Conservation (phyloP, 306 rosid species). For the Begonia masoniana region DNA sequence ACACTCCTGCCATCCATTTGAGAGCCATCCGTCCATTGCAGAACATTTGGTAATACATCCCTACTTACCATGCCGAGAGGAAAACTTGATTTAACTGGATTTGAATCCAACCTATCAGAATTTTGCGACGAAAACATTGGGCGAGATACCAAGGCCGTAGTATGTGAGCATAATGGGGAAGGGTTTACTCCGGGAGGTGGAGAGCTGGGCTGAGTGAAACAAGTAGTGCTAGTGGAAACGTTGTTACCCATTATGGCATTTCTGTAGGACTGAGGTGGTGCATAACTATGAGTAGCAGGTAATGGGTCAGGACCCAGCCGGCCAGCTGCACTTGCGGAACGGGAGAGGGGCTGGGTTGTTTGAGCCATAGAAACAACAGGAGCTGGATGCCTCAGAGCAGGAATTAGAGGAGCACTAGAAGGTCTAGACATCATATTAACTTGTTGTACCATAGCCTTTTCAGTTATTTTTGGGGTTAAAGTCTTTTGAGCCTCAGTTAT, state of each 20-base stretch:
- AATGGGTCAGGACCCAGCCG: slow-evolving; percentile 84
- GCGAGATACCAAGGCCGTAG: slow-evolving; percentile 50
- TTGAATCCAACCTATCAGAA: slow-evolving; percentile 50
- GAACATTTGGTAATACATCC: slow-evolving; percentile 50
- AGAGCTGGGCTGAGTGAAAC: slow-evolving; percentile 39
- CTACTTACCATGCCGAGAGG: slow-evolving; percentile 36
- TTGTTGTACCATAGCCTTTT: slow-evolving; percentile 38
- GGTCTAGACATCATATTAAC: slow-evolving; percentile 57
- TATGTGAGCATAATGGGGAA: slow-evolving; percentile 41
- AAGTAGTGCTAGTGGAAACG: slow-evolving; percentile 36
- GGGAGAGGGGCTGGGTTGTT: slow-evolving; percentile 56
- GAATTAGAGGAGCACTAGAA: slow-evolving; percentile 75
- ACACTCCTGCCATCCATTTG: slow-evolving; percentile 46
- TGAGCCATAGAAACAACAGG: slow-evolving; percentile 66
- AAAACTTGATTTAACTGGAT: slow-evolving; percentile 29
- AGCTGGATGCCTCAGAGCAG: slow-evolving; percentile 64
- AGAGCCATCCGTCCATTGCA: slow-evolving; percentile 56
- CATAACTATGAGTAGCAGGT: slow-evolving; percentile 57
- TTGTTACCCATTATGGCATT: slow-evolving; percentile 85
- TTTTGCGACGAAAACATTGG: slow-evolving; percentile 45
- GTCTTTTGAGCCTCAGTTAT: slow-evolving; percentile 43
- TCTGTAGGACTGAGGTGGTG: slow-evolving; percentile 84
- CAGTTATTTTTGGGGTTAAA: slow-evolving; percentile 35
- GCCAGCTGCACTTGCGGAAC: slow-evolving; percentile 79
- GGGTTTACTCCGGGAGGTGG: slow-evolving; percentile 37